phyloP scores from a whole-genome alignment of 2,329 filamentous ascomycete species.

The Cryphonectria nitschkei region DNA sequence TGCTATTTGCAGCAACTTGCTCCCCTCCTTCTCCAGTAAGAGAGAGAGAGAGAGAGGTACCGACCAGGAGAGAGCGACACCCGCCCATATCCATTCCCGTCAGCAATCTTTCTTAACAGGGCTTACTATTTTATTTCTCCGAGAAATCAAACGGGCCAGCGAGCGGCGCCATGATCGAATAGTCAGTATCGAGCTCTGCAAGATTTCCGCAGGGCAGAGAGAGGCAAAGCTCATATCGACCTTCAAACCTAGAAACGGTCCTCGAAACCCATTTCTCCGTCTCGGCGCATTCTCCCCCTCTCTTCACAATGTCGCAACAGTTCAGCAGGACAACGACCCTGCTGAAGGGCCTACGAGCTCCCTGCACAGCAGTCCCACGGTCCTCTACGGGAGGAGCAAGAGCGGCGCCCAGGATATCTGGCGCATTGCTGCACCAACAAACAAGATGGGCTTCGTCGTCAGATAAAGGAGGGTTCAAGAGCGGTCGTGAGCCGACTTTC shows the following conservation, averaged over 20 bases:
- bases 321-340: slow-evolving; percentile 27
- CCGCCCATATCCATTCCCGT: not conserved
- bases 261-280: not conserved
- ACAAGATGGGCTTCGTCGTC: slow-evolving; percentile 28
- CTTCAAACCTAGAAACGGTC: not conserved
- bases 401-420: slow-evolving; percentile 15
- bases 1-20: slow-evolving; percentile 25
- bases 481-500: slow-evolving; percentile 42
- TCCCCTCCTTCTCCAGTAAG: not conserved
- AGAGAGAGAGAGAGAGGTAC: not conserved
- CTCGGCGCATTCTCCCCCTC: not conserved
- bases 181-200: not conserved
- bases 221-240: not conserved
- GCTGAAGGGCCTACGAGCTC: slow-evolving; percentile 14
- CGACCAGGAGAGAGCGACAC: not conserved
- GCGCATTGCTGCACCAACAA: not conserved
- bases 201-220: not conserved
- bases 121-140: not conserved
- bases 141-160: not conserved
- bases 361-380: not conserved
- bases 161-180: slow-evolving; percentile 9
- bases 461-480: slow-evolving; percentile 4
- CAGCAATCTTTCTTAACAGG: not conserved
- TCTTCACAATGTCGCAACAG: slow-evolving; percentile 27
- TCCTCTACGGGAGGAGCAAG: not conserved